Percentiles rank a stretch among this genome's conserved stretches.
Conservation (phyloP, 176 grass and related monocot species). For the Zizania latifolia region DNA sequence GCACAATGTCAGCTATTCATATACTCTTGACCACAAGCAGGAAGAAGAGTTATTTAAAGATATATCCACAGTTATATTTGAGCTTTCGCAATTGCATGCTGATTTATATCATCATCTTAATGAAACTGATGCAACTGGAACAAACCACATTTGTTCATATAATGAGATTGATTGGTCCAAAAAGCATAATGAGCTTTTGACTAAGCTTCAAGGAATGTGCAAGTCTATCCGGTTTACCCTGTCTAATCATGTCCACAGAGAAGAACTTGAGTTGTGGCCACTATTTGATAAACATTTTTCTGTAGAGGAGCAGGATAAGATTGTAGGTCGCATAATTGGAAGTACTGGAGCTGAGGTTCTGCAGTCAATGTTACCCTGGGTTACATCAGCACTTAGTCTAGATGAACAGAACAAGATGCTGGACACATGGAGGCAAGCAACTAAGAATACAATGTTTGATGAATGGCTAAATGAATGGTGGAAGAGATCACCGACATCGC, state of each 20-base stretch:
- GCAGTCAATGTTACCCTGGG: conserved; percentile 95
- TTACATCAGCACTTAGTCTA: conserved; percentile 72
- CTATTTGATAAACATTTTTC: conserved; percentile 87
- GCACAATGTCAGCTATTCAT: conserved; percentile 89
- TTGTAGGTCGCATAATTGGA: conserved; percentile 86
- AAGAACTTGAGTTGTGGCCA: conserved; percentile 93
- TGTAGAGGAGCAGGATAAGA: conserved; percentile 86
- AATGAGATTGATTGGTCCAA: conserved; percentile 40
- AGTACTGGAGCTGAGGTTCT: conserved; percentile 90
- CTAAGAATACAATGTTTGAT: conserved; percentile 90
- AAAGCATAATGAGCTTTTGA: conserved; percentile 69
- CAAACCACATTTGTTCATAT: conserved; percentile 14
- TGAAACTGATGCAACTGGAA: conserved; percentile 2
- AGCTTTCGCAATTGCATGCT: conserved; percentile 53
- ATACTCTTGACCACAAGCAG: conserved; percentile 89
- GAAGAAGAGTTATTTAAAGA: conserved; percentile 82
- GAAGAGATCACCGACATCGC: conserved; percentile 37
- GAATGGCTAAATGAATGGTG: conserved; percentile 94
- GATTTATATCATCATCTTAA: background rate
- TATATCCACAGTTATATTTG: conserved; percentile 58
- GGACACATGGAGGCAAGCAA: conserved; percentile 76
- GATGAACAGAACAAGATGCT: conserved; percentile 78
- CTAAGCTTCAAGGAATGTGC: conserved; percentile 86
- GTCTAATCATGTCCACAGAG: conserved; percentile 72
- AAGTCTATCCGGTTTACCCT: conserved; percentile 76